Evolutionary conservation across 208 protist species (phyloP), one percentile per base, ranked within the genome.

Genomic region (Sergeia podlipaevii): DNA sequence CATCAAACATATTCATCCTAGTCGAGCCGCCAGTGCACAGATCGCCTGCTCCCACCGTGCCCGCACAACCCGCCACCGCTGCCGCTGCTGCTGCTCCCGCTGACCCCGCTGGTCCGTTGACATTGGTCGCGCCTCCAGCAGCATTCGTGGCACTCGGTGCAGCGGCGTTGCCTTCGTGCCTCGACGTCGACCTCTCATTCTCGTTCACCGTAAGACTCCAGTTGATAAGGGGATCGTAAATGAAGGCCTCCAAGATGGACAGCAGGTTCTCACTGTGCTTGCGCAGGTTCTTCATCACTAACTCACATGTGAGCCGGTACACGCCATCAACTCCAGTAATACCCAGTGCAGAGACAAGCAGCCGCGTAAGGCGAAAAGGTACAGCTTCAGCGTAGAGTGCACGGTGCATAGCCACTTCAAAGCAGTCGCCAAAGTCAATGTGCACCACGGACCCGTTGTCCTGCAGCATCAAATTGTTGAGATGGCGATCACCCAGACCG

Each of bases 341-440:
- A 61, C 99, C 99, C 71, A 99, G 98, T 2, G 98, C 98, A 26
- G 88, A 90, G 29, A 99, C 87, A 0, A 99, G 85, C 70, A 99
- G 98, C 29, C 98, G 85, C 20, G 99, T 99, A 5, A 99, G 81
- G 20, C 99, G 87, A 87, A 99, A 99, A 13, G 99, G 99, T n/a
- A 99, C 91, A 4, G 95, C 97, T 79, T 99, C 99, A 3, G 98
- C 98, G 74, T 97, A 99, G 38, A 99, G 94, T 1, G 98, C 91
- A 23, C 99, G 77, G 27, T 96, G 86, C 97, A 99, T 99, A 0
- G 98, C 98, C 3, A 99, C 97, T 72, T 99, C 99, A 65, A 99
- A 99, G 71, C 99, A 99, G 80, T 99, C 99, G 49, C 99, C 99
- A 83, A 99, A 99, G 83, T 99, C 99, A 74, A 99, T 99, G 83